Base-by-base conservation (phyloP, 768 basidiomycete species). In the Termitomyces sp. region DNA sequence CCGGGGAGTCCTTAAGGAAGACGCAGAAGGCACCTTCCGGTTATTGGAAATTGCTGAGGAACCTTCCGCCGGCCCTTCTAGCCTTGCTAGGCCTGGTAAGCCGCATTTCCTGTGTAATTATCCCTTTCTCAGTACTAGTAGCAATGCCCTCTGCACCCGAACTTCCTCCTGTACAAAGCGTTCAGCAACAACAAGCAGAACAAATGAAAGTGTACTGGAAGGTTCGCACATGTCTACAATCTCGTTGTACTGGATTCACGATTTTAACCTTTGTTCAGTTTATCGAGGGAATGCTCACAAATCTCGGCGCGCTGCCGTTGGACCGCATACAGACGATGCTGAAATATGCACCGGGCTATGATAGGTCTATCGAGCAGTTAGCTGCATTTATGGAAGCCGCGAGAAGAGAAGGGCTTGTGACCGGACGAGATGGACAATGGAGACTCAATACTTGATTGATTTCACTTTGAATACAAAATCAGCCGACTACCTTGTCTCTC, bases 131-230 rank as follows among this genome's bases (percentile, higher is more conserved):
- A 59, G 12, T 44, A 18, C 50, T 27, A 60, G 58, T 49, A 27
- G 31, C 58, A 68, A 72, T 63, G 33, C 66, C 71, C 0, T 69
- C 71, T 36, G 71, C 73, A 3, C 68, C 72, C 2, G 81, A 84
- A 30, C 65, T 76, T 13, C 75, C 81, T 1, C 75, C 85, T 0
- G 70, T 86, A 12, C 70, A 82, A 36, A 81, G 78, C 22, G 74
- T 79, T 12, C 86, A 91, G 61, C 89, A 91, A 47, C 87, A 89
- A 46, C 86, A 92, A 67, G 85, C 86, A 0, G 89, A 92, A 65
- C 89, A 94, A 73, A 92, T 95, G 88, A 82, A 78, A 60, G 80
- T 93, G 0, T 91, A 87, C 69, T 95, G 93, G 93, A 93, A 91
- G 84, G 92, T 87, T 54, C 7, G 72, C 76, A 51, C 36, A 24